Base-by-base conservation (phyloP, 345 rosid genomes). In the Trapa incisa region DNA sequence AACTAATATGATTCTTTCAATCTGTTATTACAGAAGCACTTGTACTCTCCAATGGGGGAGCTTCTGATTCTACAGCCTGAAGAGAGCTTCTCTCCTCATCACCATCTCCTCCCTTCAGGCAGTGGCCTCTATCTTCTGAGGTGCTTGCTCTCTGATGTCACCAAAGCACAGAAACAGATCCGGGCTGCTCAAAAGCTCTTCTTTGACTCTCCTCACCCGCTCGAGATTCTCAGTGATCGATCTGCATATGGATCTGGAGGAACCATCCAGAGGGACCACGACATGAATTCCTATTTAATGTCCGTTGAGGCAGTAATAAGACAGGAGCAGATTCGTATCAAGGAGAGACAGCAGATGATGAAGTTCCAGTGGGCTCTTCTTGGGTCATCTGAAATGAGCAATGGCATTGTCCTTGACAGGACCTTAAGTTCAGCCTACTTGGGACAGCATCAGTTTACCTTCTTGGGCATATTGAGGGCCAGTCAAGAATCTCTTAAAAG, bases 121-220 rank as follows among this genome's bases (percentile, higher is more conserved):
- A 80, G 90, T 67, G 99, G 99, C 67, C 84, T 95, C 29, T 95
- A 89, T 68, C 71, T 82, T 62, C 68, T 91, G 72, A 79, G 75
- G 14, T 71, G 81, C 37, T 77, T 81, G 61, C 67, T 76, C 63
- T 78, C 81, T 32, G 85, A 82, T 41, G 66, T 39, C 1, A 50
- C 64, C n/a, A 79, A 80, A 67, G 80, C 78, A 41, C 90, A 87
- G 73, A 86, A 84, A 79, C 74, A 80, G 61, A 86, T 95, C 66
- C 75, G 53, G 5, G 88, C 92, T 11, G 99, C 99, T 16, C 79
- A 81, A 75, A 82, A 67, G 54, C 75, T 79, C 47, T 95, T 91
- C 83, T 77, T 95, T 48, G 91, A 91, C 74, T 86, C 99, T 11
- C 99, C 99, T n/a, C 99, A 95, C 69, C 99, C 99, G 2, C 82